Percentiles rank a stretch among this genome's conserved stretches.
phyloP scores from a whole-genome alignment of 495 filamentous ascomycete species.

The Hyaloscypha hepaticicola region DNA sequence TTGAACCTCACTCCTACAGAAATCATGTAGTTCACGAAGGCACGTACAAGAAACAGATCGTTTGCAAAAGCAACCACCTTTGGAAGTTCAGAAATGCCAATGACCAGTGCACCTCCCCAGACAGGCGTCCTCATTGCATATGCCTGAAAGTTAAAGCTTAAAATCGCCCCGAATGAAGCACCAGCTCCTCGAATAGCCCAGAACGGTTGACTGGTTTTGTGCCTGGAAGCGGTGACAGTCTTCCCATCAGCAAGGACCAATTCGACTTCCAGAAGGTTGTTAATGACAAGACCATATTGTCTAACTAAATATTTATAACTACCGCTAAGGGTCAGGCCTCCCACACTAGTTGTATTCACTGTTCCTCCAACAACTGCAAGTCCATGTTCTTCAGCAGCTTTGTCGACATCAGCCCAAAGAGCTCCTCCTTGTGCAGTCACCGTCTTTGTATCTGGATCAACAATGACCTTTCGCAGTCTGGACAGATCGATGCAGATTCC shows the following conservation, averaged over 20 bases:
- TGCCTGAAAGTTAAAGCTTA: slow-evolving; percentile 54
- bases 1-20: neutral
- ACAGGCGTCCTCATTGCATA: slow-evolving; percentile 36
- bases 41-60: slow-evolving; percentile 40
- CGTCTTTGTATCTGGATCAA: slow-evolving; percentile 43
- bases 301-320: slow-evolving; percentile 55
- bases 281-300: slow-evolving; percentile 61
- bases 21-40: slow-evolving; percentile 29
- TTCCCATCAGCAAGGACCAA: slow-evolving; percentile 50
- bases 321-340: slow-evolving; percentile 57
- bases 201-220: slow-evolving; percentile 26
- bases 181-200: slow-evolving; percentile 59
- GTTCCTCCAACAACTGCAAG: slow-evolving; percentile 60
- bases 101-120: slow-evolving; percentile 48
- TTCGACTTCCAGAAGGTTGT: slow-evolving; percentile 59
- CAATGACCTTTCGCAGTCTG: slow-evolving; percentile 48
- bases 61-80: slow-evolving; percentile 44
- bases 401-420: slow-evolving; percentile 54
- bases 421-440: slow-evolving; percentile 54
- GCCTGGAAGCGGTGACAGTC: slow-evolving; percentile 14
- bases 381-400: slow-evolving; percentile 44
- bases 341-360: slow-evolving; percentile 58
- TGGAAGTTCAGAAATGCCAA: slow-evolving; percentile 41
- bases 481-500: slow-evolving; percentile 57
- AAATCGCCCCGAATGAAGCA: slow-evolving; percentile 63